Evolutionary conservation across 208 protist species (phyloP).

Genomic region (Blechomonas ayalai): DNA sequence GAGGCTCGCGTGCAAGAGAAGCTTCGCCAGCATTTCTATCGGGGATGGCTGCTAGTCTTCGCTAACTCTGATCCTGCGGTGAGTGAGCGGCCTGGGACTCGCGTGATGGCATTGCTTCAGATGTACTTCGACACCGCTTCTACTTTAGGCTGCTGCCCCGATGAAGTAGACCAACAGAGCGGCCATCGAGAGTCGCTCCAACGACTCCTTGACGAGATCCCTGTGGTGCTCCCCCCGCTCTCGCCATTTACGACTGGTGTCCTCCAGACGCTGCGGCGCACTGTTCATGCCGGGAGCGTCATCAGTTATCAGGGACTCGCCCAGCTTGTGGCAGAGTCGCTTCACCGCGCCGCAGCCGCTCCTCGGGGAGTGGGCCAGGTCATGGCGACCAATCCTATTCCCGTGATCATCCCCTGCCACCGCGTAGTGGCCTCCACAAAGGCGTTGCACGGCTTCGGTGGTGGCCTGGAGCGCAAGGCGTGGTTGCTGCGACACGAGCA

Average conservation of each 20-base stretch:
- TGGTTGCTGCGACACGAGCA: slow-evolving; percentile 63
- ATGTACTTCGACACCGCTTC: no score
- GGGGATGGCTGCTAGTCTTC: background rate
- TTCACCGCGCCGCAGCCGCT: background rate
- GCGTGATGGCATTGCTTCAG: no score
- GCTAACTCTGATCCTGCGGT: no score
- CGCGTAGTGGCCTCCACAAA: slow-evolving; percentile 47
- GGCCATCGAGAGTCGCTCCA: no score
- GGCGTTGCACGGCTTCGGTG: slow-evolving; percentile 47
- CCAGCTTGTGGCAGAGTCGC: slow-evolving; percentile 8
- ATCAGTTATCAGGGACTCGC: slow-evolving; percentile 50
- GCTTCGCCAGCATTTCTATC: background rate
- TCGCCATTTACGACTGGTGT: slow-evolving; percentile 23
- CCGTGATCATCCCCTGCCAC: slow-evolving; percentile 64
- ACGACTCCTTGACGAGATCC: slow-evolving; percentile 21
- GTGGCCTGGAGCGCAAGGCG: slow-evolving; percentile 51
- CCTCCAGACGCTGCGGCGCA: slow-evolving; percentile 33
- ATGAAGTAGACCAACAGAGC: no score
- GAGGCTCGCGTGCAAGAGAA: background rate
- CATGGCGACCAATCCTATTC: slow-evolving; percentile 53
- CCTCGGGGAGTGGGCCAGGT: slow-evolving; percentile 49
- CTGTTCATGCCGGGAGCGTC: slow-evolving; percentile 27
- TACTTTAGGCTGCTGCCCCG: no score
- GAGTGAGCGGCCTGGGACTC: no score
- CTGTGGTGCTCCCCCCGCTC: slow-evolving; percentile 24